Evolutionary conservation across 2,329 filamentous ascomycete genomes (phyloP), one percentile per base, ranked within the genome.

Genomic region (Akanthomyces dipterigenus): DNA sequence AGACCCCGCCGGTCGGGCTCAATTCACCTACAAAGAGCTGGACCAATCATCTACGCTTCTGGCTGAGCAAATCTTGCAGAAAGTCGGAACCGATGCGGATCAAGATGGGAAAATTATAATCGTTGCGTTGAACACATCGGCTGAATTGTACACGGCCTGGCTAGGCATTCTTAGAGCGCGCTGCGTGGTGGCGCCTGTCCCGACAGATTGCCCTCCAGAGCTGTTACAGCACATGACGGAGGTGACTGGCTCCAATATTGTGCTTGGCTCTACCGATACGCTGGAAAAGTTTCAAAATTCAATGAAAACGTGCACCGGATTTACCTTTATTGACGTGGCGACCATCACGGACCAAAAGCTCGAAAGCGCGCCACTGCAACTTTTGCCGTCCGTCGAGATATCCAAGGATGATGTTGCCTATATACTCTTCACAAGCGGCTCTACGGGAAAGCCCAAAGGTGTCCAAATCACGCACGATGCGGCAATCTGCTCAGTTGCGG

Each of bases 371-470:
- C 22, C 5, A 3, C 50, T 20, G 22, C 31, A 9, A 14, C 34
- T 42, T 54, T 40, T 42, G 50, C 34, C 50, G 20, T 54, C 50
- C 31, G 50, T 54, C n/a, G 36, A 54, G 50, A 28, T 54, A 42
- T 54, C 34, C 31, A 28, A 54, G 12, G 20, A 42, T 28, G 50
- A 54, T 42, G 36, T 42, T 42, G 50, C 50, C 50, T 54, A 54
- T 34, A 40, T 54, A 26, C 50, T 54, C 22, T 54, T 54, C 50
- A 54, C 50, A 42, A 54, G 50, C n/a, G 50, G 50, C n/a, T 54
- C 50, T 11, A 54, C 50, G 34, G 50, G 50, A 38, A 54, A 54
- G 20, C 50, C 50, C n/a, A 54, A 54, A 54, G 50, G 50, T 20
- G 50, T 54, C 16, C 50, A 54, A 42, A 54, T 54, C 24, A 54